Conservation (phyloP, 768 basidiomycete genomes). For the Dacryopinax spathularia region DNA sequence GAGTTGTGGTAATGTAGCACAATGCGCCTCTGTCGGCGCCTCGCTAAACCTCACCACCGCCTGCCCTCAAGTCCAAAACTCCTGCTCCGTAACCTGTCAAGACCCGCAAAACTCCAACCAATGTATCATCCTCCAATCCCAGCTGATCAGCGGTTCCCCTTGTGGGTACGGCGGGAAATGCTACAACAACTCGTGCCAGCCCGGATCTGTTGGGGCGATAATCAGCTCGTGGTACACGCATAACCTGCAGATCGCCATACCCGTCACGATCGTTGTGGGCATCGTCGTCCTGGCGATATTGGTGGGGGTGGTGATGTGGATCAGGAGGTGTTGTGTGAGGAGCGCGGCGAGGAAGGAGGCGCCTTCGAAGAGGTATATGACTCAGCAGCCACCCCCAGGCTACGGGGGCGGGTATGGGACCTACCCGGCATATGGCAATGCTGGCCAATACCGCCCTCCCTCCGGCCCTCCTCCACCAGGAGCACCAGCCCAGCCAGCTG, state of each 20-base stretch:
- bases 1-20: conserved; percentile 30
- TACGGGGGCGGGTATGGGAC: not conserved
- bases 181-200: conserved; percentile 42
- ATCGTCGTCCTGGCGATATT: conserved; percentile 47
- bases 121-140: conserved; percentile 56
- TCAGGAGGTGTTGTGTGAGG: conserved; percentile 5
- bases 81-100: conserved; percentile 68
- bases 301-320: conserved; percentile 28
- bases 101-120: conserved; percentile 45
- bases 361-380: not conserved
- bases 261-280: conserved; percentile 58
- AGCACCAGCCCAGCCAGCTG: not conserved
- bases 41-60: conserved; percentile 54
- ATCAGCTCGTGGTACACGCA: conserved; percentile 49
- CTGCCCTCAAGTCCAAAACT: conserved; percentile 50
- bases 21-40: conserved; percentile 61
- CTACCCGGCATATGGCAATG: not conserved
- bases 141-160: conserved; percentile 66
- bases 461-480: not conserved
- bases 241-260: conserved; percentile 67
- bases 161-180: conserved; percentile 73
- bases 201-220: conserved; percentile 26
- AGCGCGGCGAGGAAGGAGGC: not conserved
- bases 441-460: too few species aligned
- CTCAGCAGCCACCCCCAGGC: not conserved